Conservation (phyloP, 129 eudicot species). For the Flaveria ramosissima region DNA sequence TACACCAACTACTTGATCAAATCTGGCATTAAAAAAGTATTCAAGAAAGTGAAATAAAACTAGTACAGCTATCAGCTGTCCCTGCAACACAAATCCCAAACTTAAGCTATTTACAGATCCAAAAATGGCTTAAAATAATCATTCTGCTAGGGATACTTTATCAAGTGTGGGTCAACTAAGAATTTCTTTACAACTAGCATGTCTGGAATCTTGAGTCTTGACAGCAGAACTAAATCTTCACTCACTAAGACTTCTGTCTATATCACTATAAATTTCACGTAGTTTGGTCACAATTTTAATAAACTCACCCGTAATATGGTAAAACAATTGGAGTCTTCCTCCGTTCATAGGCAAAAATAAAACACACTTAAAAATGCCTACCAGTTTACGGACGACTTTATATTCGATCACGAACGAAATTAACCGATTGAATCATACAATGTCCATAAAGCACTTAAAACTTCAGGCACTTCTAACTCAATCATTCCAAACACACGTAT, state of each 20-base stretch:
- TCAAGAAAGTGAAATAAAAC: slow-evolving; percentile 14
- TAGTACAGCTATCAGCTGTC: slow-evolving; percentile 11
- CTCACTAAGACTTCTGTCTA: not conserved
- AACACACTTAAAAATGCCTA: not conserved
- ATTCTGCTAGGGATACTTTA: slow-evolving; percentile 10
- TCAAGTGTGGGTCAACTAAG: not conserved
- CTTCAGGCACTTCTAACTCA: not conserved
- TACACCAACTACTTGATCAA: not conserved
- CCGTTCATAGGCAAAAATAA: not conserved
- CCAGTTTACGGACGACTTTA: not conserved
- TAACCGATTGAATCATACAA: not conserved
- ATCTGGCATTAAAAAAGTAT: slow-evolving; percentile 6
- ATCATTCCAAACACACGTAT: not conserved
- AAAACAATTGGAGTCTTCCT: not conserved
- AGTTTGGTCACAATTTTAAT: not conserved
- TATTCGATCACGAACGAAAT: not conserved
- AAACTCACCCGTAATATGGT: not conserved
- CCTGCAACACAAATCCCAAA: not conserved
- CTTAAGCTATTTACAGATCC: slow-evolving; percentile 14
- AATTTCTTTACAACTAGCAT: not conserved
- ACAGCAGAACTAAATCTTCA: not conserved
- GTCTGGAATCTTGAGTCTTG: not conserved
- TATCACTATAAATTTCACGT: slow-evolving; percentile 9
- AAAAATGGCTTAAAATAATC: not conserved
- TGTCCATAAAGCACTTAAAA: not conserved